Conservation (phyloP, 768 basidiomycete genomes). For the Lactifluus piperatus region DNA sequence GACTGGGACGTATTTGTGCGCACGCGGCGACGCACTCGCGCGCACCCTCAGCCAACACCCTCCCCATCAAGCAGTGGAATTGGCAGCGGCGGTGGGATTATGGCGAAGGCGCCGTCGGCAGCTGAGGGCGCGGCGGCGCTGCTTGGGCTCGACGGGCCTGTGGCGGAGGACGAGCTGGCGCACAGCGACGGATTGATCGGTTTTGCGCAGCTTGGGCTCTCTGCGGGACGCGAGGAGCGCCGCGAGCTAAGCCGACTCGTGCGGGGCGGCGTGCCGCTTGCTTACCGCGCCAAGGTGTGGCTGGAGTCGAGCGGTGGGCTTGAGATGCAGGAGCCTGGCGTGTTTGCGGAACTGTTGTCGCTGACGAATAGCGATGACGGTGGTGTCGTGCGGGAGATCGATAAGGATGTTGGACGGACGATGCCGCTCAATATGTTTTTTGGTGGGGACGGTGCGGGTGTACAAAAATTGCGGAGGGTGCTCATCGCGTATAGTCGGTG, state of each 20-base stretch:
- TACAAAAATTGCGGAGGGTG: slow-evolving; percentile 83
- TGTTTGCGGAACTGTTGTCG: slow-evolving; percentile 76
- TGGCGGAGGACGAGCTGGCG: slow-evolving; percentile 63
- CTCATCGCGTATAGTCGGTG: slow-evolving; percentile 89
- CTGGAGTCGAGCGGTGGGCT: slow-evolving; percentile 88
- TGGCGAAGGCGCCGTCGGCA: slow-evolving; percentile 4
- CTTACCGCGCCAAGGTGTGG: slow-evolving; percentile 84
- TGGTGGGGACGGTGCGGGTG: slow-evolving; percentile 92
- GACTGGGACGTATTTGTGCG: slow-evolving; percentile 89
- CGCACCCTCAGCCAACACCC: slow-evolving; percentile 32
- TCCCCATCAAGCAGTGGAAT: slow-evolving; percentile 14
- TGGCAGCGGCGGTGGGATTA: slow-evolving; percentile 14
- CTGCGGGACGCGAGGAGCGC: slow-evolving; percentile 60
- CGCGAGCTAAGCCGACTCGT: slow-evolving; percentile 74
- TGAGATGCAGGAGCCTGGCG: slow-evolving; percentile 86
- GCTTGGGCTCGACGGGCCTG: slow-evolving; percentile 54
- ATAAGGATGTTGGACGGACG: slow-evolving; percentile 89
- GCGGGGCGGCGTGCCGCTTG: slow-evolving; percentile 80
- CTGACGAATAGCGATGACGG: slow-evolving; percentile 34
- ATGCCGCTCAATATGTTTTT: slow-evolving; percentile 96
- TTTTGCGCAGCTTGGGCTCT: slow-evolving; percentile 79
- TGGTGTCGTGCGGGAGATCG: slow-evolving; percentile 69
- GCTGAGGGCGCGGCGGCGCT: slow-evolving; percentile 48
- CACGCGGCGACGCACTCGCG: slow-evolving; percentile 35
- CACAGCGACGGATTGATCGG: slow-evolving; percentile 86